Conservation (phyloP, 225 moss, liverwort and hornwort species). For the Sphagnum tenellum region DNA sequence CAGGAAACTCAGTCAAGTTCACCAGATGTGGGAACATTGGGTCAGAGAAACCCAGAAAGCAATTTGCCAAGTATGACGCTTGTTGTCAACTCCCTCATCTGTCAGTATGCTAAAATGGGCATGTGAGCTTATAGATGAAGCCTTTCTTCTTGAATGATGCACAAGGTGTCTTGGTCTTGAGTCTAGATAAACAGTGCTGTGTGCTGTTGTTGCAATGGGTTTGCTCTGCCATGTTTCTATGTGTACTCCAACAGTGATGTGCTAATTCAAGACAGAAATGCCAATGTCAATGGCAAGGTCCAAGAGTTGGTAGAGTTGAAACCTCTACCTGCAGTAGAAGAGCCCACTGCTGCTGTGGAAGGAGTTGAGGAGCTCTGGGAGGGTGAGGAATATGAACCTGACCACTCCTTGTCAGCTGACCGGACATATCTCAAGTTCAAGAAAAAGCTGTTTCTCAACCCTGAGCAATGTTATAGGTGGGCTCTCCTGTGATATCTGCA, state of each 20-base stretch:
- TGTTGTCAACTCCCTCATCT: conserved; percentile 3
- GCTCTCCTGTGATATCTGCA: no score
- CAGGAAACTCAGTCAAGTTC: conserved; percentile 23
- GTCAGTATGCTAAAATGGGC: neutral
- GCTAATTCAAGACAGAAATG: conserved; percentile 34
- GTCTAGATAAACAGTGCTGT: neutral
- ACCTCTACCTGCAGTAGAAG: conserved; percentile 35
- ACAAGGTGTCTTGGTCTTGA: neutral
- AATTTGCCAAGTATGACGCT: conserved; percentile 38
- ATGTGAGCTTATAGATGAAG: no score
- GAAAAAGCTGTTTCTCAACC: conserved; percentile 64
- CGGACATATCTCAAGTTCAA: conserved; percentile 84
- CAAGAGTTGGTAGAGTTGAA: conserved; percentile 21
- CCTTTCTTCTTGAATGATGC: no score
- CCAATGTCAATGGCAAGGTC: conserved; percentile 16
- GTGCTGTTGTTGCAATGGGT: no score
- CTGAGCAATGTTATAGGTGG: conserved; percentile 84
- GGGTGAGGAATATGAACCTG: conserved; percentile 85
- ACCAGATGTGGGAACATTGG: conserved; percentile 32
- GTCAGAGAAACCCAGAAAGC: conserved; percentile 22
- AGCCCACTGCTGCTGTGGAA: conserved; percentile 38
- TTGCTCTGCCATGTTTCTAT: conserved; percentile 86
- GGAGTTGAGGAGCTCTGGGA: conserved; percentile 76
- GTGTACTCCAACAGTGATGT: conserved; percentile 67
- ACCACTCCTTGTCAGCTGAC: conserved; percentile 60